phyloP scores from a whole-genome alignment of 208 protist genomes.

The Histomonas meleagridis region DNA sequence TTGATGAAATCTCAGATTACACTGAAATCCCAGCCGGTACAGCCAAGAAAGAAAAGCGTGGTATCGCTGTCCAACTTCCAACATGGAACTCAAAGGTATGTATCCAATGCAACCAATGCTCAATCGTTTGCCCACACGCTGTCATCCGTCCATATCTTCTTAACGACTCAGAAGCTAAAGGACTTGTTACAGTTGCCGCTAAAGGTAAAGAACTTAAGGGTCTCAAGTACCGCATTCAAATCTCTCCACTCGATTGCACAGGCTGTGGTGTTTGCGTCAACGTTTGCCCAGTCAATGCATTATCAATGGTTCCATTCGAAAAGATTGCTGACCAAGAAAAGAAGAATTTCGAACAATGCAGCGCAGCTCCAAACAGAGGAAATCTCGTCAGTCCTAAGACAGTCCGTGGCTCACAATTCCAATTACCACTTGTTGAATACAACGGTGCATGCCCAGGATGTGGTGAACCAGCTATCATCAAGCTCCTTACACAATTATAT shows the following conservation, averaged over 20 bases:
- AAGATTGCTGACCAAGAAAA: neutral
- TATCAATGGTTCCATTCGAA: constrained; percentile 46
- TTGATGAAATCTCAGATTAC: neutral
- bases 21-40: constrained; percentile 37
- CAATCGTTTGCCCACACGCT: constrained; percentile 61
- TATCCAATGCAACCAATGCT: constrained; percentile 62
- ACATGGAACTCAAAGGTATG: constrained; percentile 57
- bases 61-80: constrained; percentile 46
- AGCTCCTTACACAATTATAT: constrained; percentile 63
- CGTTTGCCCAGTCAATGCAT: constrained; percentile 52
- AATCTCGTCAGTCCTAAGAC: neutral
- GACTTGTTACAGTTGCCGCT: constrained; percentile 38
- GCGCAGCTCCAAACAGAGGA: neutral
- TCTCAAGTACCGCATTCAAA: constrained; percentile 54
- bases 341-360: neutral
- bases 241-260: constrained; percentile 60
- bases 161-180: neutral
- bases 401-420: constrained; percentile 51
- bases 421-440: constrained; percentile 60
- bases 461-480: constrained; percentile 63
- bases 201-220: constrained; percentile 45
- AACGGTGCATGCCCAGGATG: constrained; percentile 62
- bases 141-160: constrained; percentile 60
- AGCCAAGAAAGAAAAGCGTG: constrained; percentile 56
- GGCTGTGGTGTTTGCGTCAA: constrained; percentile 58